Evolutionary conservation across 2,329 filamentous ascomycete species (phyloP), one percentile per base, ranked within the genome.

Genomic region (Aspergillus vadensis): DNA sequence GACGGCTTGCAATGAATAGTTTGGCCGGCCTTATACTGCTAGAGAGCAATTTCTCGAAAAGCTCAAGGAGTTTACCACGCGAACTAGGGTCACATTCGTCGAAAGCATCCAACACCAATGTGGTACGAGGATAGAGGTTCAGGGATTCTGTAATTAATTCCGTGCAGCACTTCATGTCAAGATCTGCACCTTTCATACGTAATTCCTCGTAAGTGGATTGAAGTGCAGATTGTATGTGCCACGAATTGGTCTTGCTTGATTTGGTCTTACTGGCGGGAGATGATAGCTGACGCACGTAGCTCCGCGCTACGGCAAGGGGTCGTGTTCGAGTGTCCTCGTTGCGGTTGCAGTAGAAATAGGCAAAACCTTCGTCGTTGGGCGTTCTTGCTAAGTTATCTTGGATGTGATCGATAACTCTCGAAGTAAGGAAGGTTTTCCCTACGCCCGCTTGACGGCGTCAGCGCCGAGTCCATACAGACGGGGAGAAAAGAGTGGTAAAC

Each of bases 1-100:
- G 72, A 0, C 74, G 66, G 57, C 74, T 74, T 0, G 74, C 74
- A 48, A 76, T 70, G 47, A 77, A 77, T 9, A 79, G 57, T 30
- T 73, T 75, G 4, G 77, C 60, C 1, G 69, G 67, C 1, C 65
- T 68, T 2, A 60, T 51, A 9, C 70, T 62, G 4, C 65, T n/a
- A 3, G 27, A 23, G 2, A 74, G 8, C 5, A 78, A 55, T 2
- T 43, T 43, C 2, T 71, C 55, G 4, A 79, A 58, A 0, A 55
- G 30, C 8, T 71, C 58, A 19, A 76, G 60, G 5, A 78, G 57
- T 7, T 67, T 49, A 5, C 57, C 27, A 12, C 76, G 69, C 2
- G 63, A 60, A 5, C 59, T 48, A 4, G 56, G 47, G 5, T 76
- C 63, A 56, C 73, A 76, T 63, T 78, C 76, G 53, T 78, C 76